These are phyloP conservation scores for Chaetomium olivaceum DNA, from an alignment of 2,329 filamentous ascomycete genomes.

Conservation along the genomic window DNA sequence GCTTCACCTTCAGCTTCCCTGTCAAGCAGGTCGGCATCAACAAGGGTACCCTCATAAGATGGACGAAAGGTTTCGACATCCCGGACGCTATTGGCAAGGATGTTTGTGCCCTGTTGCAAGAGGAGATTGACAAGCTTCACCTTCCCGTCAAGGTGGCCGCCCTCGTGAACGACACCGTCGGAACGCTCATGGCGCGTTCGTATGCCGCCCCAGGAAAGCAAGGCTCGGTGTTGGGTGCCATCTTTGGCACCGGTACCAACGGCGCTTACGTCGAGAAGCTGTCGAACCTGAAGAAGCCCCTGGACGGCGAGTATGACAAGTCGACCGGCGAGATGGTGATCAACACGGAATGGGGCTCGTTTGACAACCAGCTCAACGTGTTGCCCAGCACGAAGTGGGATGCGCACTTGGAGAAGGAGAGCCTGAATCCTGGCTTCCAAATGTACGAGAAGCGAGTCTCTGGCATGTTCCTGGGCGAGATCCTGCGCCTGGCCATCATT, in stretches of 20 bases:
- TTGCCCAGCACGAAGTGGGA: constrained; percentile 87
- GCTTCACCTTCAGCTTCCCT: constrained; percentile 99
- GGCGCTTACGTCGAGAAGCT: constrained; percentile 96
- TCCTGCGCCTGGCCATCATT: constrained; percentile 76
- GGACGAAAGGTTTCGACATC: constrained; percentile 99
- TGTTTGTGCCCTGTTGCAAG: constrained; percentile 85
- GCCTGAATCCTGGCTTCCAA: constrained; percentile 89
- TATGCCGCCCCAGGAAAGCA: constrained; percentile 90
- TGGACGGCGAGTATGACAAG: constrained; percentile 70
- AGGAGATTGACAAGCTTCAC: constrained; percentile 80
- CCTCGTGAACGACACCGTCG: constrained; percentile 95
- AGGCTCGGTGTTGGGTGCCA: constrained; percentile 86
- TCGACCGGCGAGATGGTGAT: constrained; percentile 93
- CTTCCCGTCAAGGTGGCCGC: constrained; percentile 94
- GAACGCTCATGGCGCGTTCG: constrained; percentile 94
- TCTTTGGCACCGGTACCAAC: constrained; percentile 97
- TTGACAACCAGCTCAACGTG: constrained; percentile 89
- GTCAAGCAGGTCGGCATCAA: constrained; percentile 94
- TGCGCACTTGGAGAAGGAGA: constrained; percentile 71
- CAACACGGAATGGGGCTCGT: constrained; percentile 98
- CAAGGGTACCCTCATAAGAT: constrained; percentile 88
- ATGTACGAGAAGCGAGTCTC: constrained; percentile 99
- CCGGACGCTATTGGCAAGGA: constrained; percentile 92
- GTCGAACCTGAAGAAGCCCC: constrained; percentile 75
- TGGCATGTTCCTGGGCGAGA: constrained; percentile 97